A percentile compares a stretch with the other conserved stretches of the same genome.
phyloP scores from a whole-genome alignment of 306 rosid genomes.

The Quercus cerris region DNA sequence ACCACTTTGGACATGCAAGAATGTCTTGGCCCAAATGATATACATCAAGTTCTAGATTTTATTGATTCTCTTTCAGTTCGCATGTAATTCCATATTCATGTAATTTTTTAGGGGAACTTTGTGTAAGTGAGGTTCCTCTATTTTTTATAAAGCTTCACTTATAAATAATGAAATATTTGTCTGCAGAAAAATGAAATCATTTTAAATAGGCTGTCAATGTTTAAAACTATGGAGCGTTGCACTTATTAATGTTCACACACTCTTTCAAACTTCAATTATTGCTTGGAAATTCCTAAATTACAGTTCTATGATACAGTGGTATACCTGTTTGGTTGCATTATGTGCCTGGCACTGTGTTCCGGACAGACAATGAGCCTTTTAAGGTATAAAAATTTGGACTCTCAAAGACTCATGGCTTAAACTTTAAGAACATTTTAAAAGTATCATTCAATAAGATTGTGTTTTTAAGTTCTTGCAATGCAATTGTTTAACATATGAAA shows the following conservation, averaged over 20 bases:
- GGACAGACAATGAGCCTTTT: conserved; percentile 75
- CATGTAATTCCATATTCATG: too few relatives aligned
- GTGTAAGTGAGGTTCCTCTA: too few relatives aligned
- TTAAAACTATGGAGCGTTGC: neutral
- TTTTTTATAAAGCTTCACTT: too few relatives aligned
- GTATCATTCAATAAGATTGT: neutral
- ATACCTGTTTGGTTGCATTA: conserved; percentile 96
- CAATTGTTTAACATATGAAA: neutral
- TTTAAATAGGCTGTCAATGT: neutral
- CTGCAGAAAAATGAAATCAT: neutral
- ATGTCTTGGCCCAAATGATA: too few relatives aligned
- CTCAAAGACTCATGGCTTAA: conserved; percentile 3
- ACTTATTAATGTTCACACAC: neutral
- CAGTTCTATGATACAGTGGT: conserved; percentile 57
- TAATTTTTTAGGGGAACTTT: too few relatives aligned
- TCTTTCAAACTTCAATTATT: conserved; percentile 3
- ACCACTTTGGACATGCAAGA: too few relatives aligned
- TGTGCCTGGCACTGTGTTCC: conserved; percentile 79
- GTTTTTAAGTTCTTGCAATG: neutral
- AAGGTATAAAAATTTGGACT: conserved; percentile 53
- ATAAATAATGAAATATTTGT: too few relatives aligned
- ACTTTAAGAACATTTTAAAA: neutral
- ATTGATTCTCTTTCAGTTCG: too few relatives aligned
- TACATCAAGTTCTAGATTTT: too few relatives aligned
- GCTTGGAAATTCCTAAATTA: conserved; percentile 20